Evolutionary conservation across 768 basidiomycete species (phyloP).

Genomic region (Suillus lakei): DNA sequence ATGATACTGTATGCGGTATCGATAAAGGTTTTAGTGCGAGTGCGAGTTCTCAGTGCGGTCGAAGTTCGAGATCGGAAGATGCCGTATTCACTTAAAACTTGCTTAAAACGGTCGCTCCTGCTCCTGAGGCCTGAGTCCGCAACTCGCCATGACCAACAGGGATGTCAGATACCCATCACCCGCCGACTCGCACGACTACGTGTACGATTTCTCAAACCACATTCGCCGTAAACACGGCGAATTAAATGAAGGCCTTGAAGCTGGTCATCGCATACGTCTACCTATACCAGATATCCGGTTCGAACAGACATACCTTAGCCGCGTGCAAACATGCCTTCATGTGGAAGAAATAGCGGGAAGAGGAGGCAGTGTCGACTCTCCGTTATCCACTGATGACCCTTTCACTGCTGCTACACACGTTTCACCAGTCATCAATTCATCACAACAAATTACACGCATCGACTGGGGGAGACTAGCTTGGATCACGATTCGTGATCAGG

Average conservation of each 20-base stretch:
- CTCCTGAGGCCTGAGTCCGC: not conserved
- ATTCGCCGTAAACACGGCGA: conserved; percentile 19
- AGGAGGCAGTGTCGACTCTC: conserved; percentile 28
- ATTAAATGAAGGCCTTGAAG: conserved; percentile 15
- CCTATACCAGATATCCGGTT: conserved; percentile 80
- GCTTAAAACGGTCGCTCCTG: too few species aligned
- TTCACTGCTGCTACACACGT: conserved; percentile 28
- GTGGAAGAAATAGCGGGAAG: conserved; percentile 33
- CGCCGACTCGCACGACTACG: conserved; percentile 23
- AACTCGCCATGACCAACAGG: conserved; percentile 26
- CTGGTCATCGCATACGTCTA: conserved; percentile 41
- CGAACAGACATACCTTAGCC: conserved; percentile 71
- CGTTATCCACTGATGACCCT: conserved; percentile 19
- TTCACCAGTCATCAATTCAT: conserved; percentile 31
- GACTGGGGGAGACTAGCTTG: conserved; percentile 65
- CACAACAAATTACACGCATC: conserved; percentile 45
- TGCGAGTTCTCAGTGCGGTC: too few species aligned
- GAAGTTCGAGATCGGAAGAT: not conserved
- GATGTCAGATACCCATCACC: conserved; percentile 11
- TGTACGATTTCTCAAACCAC: conserved; percentile 21
- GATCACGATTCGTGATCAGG: conserved; percentile 70
- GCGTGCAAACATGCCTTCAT: conserved; percentile 57
- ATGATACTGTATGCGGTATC: not conserved
- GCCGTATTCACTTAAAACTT: not conserved
- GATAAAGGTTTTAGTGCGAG: not conserved